Conservation (phyloP, 1,284 basidiomycete genomes). For the Puccinia polysora region DNA sequence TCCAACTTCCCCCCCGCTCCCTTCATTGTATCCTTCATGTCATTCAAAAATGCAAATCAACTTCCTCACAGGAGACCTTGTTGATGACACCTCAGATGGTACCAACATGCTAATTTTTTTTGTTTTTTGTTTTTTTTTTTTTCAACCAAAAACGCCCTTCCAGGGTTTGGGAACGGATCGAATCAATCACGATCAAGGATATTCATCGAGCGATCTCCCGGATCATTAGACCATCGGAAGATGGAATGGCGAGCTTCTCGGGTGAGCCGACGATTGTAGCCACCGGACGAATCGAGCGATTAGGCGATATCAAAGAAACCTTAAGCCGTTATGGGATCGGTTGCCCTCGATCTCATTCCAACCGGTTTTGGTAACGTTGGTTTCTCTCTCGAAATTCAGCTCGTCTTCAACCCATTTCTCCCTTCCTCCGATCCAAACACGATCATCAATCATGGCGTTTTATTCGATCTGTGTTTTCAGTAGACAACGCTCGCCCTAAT, state of each 20-base stretch:
- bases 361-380: too few species aligned
- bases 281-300: conserved; percentile 19
- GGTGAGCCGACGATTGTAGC: conserved; percentile 43
- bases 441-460: too few species aligned
- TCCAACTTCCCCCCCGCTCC: neutral
- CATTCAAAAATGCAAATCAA: neutral
- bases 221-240: conserved; percentile 28
- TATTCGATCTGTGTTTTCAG: too few species aligned
- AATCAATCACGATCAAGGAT: conserved; percentile 34
- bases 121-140: neutral
- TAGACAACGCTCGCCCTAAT: too few species aligned
- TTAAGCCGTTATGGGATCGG: conserved; percentile 30
- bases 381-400: too few species aligned
- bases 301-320: conserved; percentile 29
- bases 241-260: conserved; percentile 6
- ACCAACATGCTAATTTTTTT: conserved; percentile 10
- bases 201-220: conserved; percentile 36
- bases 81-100: too few species aligned
- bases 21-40: neutral
- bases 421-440: too few species aligned
- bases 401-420: too few species aligned
- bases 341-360: too few species aligned
- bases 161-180: conserved; percentile 39
- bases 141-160: neutral
- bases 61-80: too few species aligned